A percentile compares a stretch with the other conserved stretches of the same genome.
Conservation (phyloP, 768 basidiomycete species). For the Rhodotorula paludigena region DNA sequence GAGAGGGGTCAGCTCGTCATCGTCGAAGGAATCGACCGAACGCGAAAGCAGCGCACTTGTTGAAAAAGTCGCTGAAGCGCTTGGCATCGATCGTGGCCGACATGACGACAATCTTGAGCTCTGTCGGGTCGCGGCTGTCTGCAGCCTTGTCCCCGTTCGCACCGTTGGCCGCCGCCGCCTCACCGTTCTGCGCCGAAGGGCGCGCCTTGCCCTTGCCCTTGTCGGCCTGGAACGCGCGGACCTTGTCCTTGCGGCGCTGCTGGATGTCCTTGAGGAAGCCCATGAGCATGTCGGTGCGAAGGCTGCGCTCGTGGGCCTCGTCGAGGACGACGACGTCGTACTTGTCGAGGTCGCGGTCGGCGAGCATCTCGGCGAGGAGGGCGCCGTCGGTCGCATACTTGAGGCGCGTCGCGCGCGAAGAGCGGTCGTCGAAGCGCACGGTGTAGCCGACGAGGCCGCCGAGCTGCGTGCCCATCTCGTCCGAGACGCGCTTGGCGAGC, state of each 20-base stretch:
- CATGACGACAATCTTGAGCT: constrained; percentile 92
- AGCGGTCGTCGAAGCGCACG: constrained; percentile 88
- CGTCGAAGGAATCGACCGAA: neutral
- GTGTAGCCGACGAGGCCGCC: constrained; percentile 85
- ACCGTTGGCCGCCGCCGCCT: constrained; percentile 53
- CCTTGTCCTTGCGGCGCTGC: constrained; percentile 57
- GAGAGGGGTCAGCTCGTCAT: neutral
- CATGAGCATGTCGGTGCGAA: constrained; percentile 89
- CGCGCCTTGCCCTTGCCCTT: constrained; percentile 51
- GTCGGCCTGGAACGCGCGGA: constrained; percentile 48
- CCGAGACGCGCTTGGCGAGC: constrained; percentile 82
- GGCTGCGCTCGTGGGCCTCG: constrained; percentile 92
- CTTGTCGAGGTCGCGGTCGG: constrained; percentile 65
- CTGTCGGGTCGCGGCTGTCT: constrained; percentile 54
- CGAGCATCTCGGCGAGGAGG: constrained; percentile 85
- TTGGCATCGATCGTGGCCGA: constrained; percentile 95
- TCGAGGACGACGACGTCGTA: constrained; percentile 90
- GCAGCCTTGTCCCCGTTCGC: constrained; percentile 42
- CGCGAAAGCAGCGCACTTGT: constrained; percentile 57
- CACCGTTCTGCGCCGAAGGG: constrained; percentile 47
- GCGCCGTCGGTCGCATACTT: constrained; percentile 98
- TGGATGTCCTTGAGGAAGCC: constrained; percentile 82
- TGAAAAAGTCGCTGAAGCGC: constrained; percentile 82
- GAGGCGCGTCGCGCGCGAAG: constrained; percentile 65
- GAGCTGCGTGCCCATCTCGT: constrained; percentile 67